phyloP scores from a whole-genome alignment of 768 basidiomycete species.

The Leccinum longicurvipes region DNA sequence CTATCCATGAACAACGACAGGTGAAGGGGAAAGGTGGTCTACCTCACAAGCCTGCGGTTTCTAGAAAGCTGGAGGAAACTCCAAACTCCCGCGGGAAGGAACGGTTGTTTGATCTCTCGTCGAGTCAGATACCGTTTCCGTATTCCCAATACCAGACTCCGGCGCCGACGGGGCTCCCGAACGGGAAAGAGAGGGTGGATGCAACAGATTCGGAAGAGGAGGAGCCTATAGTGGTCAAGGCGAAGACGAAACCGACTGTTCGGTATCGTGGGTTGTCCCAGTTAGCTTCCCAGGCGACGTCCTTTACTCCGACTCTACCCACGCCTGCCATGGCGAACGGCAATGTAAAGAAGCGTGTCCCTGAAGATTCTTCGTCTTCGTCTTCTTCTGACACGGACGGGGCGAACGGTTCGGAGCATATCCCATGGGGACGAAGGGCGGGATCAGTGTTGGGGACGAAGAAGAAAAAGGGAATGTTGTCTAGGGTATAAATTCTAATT shows the following conservation, averaged over 20 bases:
- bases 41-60: background rate
- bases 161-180: background rate
- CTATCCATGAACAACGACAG: background rate
- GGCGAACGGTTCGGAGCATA: conserved; percentile 44
- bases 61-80: background rate
- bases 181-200: conserved; percentile 38
- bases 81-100: conserved; percentile 5
- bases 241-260: conserved; percentile 9
- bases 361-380: conserved; percentile 30
- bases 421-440: conserved; percentile 56
- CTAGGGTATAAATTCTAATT: conserved; percentile 1
- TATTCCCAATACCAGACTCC: conserved; percentile 44
- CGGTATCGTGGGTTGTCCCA: conserved; percentile 51
- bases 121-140: conserved; percentile 53
- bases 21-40: conserved; percentile 12
- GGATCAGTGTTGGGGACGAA: conserved; percentile 35
- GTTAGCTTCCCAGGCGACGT: conserved; percentile 36
- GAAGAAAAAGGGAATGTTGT: conserved; percentile 23
- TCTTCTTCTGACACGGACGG: conserved; percentile 42
- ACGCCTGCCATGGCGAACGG: conserved; percentile 30
- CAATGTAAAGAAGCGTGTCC: conserved; percentile 22
- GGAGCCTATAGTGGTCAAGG: conserved; percentile 16
- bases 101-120: conserved; percentile 49
- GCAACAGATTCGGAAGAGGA: conserved; percentile 22
- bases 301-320: conserved; percentile 37